Base-by-base conservation (phyloP, 441 rosid genomes). In the Brassica balearica region DNA sequence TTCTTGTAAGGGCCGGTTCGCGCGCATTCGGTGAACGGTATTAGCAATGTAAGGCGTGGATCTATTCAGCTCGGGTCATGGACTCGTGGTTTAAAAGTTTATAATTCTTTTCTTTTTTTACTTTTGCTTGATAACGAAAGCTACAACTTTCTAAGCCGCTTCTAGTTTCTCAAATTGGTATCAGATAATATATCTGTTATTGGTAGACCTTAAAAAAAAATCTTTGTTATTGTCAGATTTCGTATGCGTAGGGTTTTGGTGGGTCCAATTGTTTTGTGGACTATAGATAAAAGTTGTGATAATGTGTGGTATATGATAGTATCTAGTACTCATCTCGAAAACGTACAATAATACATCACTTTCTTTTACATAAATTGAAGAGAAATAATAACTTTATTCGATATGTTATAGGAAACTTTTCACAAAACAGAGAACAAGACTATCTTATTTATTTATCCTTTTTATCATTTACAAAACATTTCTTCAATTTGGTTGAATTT, bases 1-100 rank as follows among this genome's bases (percentile, higher is more conserved):
- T 68, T 41, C 6, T 68, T 23, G 65, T 23, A 36, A n/a, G 60
- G 10, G 32, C 4, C 34, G n/a, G 53, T 72, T 43, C 43, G 8
- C 61, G 38, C 43, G 8, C 61, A 53, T 71, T 70, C 38, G 29
- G 66, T 64, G 61, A 55, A 55, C 60, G 60, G 60, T 55, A 55
- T 55, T 17, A 56, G 61, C 61, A 56, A 51, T 51, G 15, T 14
- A 32, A 64, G 38, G 0, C 43, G 1, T 7, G 22, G 1, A 67
- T 3, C 12, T 43, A 43, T 68, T 46, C 59, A 55, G 59, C n/a
- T 3, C 3, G 25, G 41, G 71, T 38, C 7, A n/a, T n/a, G n/a
- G n/a, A n/a, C n/a, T n/a, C n/a, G n/a, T n/a, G n/a, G n/a, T n/a
- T n/a, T n/a, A n/a, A n/a, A n/a, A n/a, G n/a, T n/a, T n/a, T n/a